These are phyloP conservation scores for Cynanchum wilfordii DNA, from an alignment of 257 asterid species.

Conservation along the genomic window DNA sequence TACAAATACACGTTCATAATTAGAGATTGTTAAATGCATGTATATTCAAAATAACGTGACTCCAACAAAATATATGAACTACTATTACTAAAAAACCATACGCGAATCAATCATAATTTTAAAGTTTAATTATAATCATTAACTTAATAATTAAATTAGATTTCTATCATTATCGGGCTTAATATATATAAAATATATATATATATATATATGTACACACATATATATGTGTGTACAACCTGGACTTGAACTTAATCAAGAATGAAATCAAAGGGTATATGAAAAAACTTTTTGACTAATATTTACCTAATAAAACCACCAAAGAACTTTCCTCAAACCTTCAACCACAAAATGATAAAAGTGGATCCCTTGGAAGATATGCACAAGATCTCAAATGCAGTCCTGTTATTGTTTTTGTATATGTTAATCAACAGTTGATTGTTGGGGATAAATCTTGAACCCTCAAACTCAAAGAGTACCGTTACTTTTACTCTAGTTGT, in stretches of 20 bases:
- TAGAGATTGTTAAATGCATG: no score
- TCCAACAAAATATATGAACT: no score
- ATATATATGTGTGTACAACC: neutral
- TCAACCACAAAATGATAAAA: neutral
- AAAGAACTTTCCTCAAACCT: neutral
- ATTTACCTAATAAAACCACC: neutral
- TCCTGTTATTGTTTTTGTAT: neutral
- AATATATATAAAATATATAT: no score
- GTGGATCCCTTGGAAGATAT: slow-evolving; percentile 6
- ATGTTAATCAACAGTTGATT: neutral
- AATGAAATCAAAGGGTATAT: neutral
- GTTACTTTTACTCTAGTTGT: neutral
- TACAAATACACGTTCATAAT: no score
- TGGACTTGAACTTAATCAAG: neutral
- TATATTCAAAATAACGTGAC: no score
- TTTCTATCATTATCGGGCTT: no score
- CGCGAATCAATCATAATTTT: no score
- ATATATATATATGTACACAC: no score
- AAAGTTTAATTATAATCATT: no score
- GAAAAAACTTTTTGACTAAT: neutral
- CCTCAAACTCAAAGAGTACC: neutral
- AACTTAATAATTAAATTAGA: no score
- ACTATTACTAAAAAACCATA: no score
- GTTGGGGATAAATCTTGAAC: neutral
- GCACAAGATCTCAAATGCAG: slow-evolving; percentile 6